Percentiles rank a stretch among this genome's conserved stretches.
Conservation (phyloP, 2,329 filamentous ascomycete genomes). For the Periconia digitata region DNA sequence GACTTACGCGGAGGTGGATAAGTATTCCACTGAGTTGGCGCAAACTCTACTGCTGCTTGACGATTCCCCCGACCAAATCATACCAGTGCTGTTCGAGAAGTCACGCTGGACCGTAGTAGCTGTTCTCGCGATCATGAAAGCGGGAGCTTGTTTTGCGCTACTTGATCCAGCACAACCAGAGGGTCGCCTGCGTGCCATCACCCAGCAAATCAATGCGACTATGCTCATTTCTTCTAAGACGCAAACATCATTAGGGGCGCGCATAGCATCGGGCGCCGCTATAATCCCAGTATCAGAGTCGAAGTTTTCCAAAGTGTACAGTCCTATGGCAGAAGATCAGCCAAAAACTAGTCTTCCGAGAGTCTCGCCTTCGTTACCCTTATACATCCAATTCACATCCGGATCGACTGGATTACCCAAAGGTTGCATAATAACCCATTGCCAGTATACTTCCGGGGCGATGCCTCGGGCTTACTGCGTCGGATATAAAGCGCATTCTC, state of each 20-base stretch:
- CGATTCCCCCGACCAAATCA: constrained; percentile 30
- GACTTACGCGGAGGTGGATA: constrained; percentile 40
- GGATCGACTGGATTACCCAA: constrained; percentile 41
- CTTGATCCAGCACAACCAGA: constrained; percentile 41
- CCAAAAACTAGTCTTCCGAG: constrained; percentile 26
- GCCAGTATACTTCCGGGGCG: constrained; percentile 38
- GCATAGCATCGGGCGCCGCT: constrained; percentile 30
- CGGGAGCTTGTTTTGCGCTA: constrained; percentile 41
- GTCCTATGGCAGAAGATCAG: constrained; percentile 29
- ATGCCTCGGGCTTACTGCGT: constrained; percentile 35
- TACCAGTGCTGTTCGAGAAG: constrained; percentile 46
- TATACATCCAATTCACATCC: constrained; percentile 42
- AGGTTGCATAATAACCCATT: constrained; percentile 38
- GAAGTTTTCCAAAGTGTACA: constrained; percentile 31
- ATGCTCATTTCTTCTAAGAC: constrained; percentile 32
- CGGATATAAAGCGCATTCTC: constrained; percentile 37
- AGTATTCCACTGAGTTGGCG: constrained; percentile 34
- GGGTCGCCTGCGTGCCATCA: constrained; percentile 33
- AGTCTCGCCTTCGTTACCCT: constrained; percentile 25
- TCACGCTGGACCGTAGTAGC: constrained; percentile 43
- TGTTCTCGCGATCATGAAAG: constrained; percentile 44
- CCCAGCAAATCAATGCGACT: constrained; percentile 31
- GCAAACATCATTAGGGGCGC: constrained; percentile 29
- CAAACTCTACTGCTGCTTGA: constrained; percentile 26
- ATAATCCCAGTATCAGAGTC: constrained; percentile 38